Conservation (phyloP, 192 early-diverging fungal species). For the Entomortierella chlamydospora region DNA sequence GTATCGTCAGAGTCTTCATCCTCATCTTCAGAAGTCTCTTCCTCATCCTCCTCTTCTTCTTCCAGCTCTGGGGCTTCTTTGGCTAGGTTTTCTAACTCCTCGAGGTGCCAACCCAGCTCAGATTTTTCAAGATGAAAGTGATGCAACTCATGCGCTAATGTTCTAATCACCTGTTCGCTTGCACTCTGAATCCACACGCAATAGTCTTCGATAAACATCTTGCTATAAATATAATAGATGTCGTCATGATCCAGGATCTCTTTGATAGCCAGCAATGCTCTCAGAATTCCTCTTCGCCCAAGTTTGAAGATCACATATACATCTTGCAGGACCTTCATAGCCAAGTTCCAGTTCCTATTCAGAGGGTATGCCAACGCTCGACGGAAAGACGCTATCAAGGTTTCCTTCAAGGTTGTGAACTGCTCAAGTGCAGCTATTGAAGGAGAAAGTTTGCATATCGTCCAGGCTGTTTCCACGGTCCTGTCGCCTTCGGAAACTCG, state of each 20-base stretch:
- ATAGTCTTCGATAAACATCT: constrained; percentile 94
- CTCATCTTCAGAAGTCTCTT: constrained; percentile 2
- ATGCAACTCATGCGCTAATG: constrained; percentile 85
- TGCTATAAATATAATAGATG: constrained; percentile 86
- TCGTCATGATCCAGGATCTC: constrained; percentile 88
- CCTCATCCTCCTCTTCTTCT: constrained; percentile 35
- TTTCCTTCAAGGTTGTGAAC: constrained; percentile 72
- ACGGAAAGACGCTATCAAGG: constrained; percentile 73
- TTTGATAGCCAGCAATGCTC: constrained; percentile 83
- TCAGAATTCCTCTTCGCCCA: constrained; percentile 84
- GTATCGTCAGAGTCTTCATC: constrained; percentile 11
- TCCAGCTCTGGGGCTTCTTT: constrained; percentile 62
- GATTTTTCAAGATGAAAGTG: constrained; percentile 75
- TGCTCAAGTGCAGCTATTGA: constrained; percentile 84
- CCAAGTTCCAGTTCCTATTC: constrained; percentile 83
- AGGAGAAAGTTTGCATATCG: constrained; percentile 84
- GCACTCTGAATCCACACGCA: constrained; percentile 93
- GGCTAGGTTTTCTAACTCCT: constrained; percentile 81
- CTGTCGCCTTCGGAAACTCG: constrained; percentile 86
- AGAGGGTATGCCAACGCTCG: constrained; percentile 91
- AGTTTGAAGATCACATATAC: constrained; percentile 85
- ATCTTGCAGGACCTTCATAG: constrained; percentile 81
- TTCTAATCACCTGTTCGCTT: constrained; percentile 77
- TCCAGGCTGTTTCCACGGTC: constrained; percentile 93
- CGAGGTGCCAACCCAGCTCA: constrained; percentile 81